Base-by-base conservation (phyloP, 331 rosid species). In the Prunus yedoensis region DNA sequence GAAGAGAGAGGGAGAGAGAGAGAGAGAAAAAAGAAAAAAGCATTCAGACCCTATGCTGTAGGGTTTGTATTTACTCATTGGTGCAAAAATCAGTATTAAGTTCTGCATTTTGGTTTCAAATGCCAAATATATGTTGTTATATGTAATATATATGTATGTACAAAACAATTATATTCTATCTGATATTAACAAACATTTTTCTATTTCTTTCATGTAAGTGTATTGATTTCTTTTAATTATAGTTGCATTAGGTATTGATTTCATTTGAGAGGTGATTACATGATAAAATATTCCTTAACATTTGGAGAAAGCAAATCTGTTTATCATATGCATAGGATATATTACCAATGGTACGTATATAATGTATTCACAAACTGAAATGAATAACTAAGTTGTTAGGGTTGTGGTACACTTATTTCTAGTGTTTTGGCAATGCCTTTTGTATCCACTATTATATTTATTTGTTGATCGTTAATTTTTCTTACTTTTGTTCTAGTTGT, bases 401-500 rank as follows among this genome's bases (percentile, higher is more conserved):
- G 38, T 56, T 54, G 54, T 41, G 23, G 41, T 38, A 41, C 43
- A 38, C 20, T 30, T 60, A 59, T 28, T 18, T 70, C 4, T 32
- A 20, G 20, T 50, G 32, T 18, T 12, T 54, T 4, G 0, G 8
- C 35, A n/a, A 50, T 18, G 7, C 8, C 13, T n/a, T 71, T 18
- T 35, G 54, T 32, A 45, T 38, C 1, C 52, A 43, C 41, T 83
- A 61, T 82, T 68, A 66, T 10, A 65, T 72, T 76, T 41, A 35
- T 58, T 27, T 50, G 50, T 68, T 68, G 20, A 45, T 72, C 17
- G 30, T 27, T 62, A 1, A 41, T 17, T 75, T 47, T 73, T 70
- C 12, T 25, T 59, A n/a, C 45, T 64, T 38, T 1, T 27, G 21
- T 68, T 82, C 13, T 56, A 87, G 80, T 82, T 87, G 84, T 74